Base-by-base conservation (phyloP, 345 rosid genomes). In the Mercurialis annua region DNA sequence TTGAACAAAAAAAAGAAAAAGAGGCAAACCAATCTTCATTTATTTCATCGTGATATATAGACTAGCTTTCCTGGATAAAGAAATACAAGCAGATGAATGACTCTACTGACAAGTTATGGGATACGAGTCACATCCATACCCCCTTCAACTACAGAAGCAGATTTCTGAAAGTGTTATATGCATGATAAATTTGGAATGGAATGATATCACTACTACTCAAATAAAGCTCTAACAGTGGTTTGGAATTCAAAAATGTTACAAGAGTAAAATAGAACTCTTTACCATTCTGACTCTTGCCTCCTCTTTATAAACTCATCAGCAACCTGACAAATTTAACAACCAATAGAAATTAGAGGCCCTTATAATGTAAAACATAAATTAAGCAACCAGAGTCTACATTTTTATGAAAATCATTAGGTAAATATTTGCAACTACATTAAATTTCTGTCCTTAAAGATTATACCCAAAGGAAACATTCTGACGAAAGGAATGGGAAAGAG, bases 251-350 rank as follows among this genome's bases (percentile, higher is more conserved):
- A 55, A 68, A 52, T 17, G 34, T 18, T 10, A 65, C 8, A 29
- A 27, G 26, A 2, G 49, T 7, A 43, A 12, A 64, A 53, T 43
- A 33, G 68, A 51, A 66, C 62, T 27, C 59, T 72, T 73, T 63
- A 87, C 99, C 99, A 94, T 78, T 94, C 97, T 40, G 99, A 73
- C 77, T 91, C 96, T 71, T 86, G 76, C 72, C 95, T 86, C 86
- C 97, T 85, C 70, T 81, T 89, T 74, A 91, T 80, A 82, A 94
- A 94, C 77, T 94, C 99, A 71, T 91, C 92, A 5, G 92, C 97
- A 74, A 91, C 96, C 99, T 94, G 86, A 65, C 74, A 81, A 76
- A 67, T 68, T 69, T 48, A 69, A 52, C 59, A 43, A 69, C 30
- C 53, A 40, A 59, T 33, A 59, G 43, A 31, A 57, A 43, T 66